Conservation (phyloP, 176 grass and related monocot genomes). For the Hordeum marinum region DNA sequence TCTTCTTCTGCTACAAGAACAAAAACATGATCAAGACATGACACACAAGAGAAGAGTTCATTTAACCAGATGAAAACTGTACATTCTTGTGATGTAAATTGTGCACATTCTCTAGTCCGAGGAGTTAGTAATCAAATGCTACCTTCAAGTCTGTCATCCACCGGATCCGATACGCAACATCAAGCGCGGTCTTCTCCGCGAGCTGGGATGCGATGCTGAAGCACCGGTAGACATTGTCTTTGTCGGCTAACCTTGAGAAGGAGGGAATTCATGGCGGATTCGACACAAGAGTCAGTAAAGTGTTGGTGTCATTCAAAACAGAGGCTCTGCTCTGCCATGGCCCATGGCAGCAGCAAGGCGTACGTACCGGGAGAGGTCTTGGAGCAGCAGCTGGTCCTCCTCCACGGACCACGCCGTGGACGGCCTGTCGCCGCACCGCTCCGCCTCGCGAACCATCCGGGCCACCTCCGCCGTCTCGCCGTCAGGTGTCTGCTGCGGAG, state of each 20-base stretch:
- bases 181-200: neutral
- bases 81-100: neutral
- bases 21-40: neutral
- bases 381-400: neutral
- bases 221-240: neutral
- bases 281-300: no score
- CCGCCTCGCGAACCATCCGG: neutral
- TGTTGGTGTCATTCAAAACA: neutral
- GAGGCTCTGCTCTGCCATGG: no score
- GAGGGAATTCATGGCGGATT: neutral
- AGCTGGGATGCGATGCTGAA: neutral
- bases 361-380: slow-evolving; percentile 8
- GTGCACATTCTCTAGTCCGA: neutral
- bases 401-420: slow-evolving; percentile 4
- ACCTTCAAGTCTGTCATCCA: slow-evolving; percentile 15
- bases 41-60: neutral
- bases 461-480: neutral
- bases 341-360: neutral
- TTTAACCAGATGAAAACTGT: neutral
- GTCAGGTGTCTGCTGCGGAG: neutral
- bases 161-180: slow-evolving; percentile 14
- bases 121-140: neutral
- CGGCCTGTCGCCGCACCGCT: neutral
- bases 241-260: neutral
- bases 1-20: neutral